A percentile compares a stretch with the other conserved stretches of the same genome.
These are phyloP conservation scores for Acorus calamus DNA, from an alignment of 106 monocot genomes.

Conservation along the genomic window DNA sequence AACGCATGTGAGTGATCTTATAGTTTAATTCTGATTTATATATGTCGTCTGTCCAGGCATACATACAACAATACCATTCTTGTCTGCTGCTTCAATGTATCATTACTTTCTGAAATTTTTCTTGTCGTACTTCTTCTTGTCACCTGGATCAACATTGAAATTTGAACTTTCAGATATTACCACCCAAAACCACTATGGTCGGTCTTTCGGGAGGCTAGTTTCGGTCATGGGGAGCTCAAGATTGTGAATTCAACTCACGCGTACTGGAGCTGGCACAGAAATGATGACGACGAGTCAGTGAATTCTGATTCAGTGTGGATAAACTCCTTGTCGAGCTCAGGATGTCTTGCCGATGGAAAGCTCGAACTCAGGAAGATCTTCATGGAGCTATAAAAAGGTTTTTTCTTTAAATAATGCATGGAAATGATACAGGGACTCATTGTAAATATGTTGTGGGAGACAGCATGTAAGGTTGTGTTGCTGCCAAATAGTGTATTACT, in stretches of 20 bases:
- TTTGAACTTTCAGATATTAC: constrained; percentile 34
- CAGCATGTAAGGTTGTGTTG: no score
- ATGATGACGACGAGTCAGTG: constrained; percentile 75
- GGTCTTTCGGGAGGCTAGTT: constrained; percentile 82
- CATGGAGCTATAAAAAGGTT: not conserved
- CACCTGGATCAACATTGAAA: no score
- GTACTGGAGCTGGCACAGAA: constrained; percentile 94
- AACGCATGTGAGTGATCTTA: no score
- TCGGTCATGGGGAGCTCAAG: constrained; percentile 82
- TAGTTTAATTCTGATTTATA: no score
- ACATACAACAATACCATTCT: no score
- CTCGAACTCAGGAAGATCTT: constrained; percentile 38
- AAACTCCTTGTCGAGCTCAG: constrained; percentile 45
- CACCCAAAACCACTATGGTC: constrained; percentile 88
- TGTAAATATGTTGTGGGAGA: no score
- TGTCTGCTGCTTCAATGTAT: no score
- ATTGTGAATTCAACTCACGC: constrained; percentile 75
- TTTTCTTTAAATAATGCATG: no score
- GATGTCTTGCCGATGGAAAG: constrained; percentile 27
- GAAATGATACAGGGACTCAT: no score
- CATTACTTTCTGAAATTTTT: no score
- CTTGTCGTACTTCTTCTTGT: not conserved
- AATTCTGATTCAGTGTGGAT: constrained; percentile 85
- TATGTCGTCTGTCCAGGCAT: no score
- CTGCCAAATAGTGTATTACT: no score